These are phyloP conservation scores for Orbilia oligospora DNA, from an alignment of 2,329 filamentous ascomycete species.

Conservation along the genomic window DNA sequence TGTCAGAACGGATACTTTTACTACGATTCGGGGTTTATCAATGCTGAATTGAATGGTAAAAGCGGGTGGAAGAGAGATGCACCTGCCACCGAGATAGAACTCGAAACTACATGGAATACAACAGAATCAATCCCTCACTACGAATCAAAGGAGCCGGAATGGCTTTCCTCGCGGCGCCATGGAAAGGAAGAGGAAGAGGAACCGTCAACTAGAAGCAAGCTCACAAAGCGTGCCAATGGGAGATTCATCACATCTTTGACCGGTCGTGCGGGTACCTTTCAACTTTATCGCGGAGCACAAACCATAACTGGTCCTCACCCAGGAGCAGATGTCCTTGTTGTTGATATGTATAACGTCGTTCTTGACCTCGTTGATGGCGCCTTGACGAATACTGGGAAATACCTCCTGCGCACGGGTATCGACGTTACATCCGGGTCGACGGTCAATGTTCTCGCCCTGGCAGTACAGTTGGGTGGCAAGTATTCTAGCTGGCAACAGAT, in stretches of 20 bases:
- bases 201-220: not conserved
- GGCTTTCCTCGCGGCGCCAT: not conserved
- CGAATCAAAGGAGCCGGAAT: conserved; percentile 11
- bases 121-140: conserved; percentile 18
- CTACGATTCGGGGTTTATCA: conserved; percentile 26
- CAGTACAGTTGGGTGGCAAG: not conserved
- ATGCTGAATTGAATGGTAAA: conserved; percentile 34
- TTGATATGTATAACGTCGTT: conserved; percentile 7
- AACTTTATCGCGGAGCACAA: conserved; percentile 1
- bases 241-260: conserved; percentile 2
- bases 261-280: conserved; percentile 1
- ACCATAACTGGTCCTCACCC: conserved; percentile 1
- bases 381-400: not conserved
- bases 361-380: conserved; percentile 15
- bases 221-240: conserved; percentile 20
- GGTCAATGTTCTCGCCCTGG: conserved; percentile 24
- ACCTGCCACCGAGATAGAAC: not conserved
- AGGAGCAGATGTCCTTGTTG: not conserved
- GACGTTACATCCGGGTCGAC: conserved; percentile 18
- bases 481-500: not conserved
- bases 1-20: conserved; percentile 41
- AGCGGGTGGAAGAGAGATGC: conserved; percentile 17
- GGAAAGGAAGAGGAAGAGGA: not conserved
- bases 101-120: conserved; percentile 24
- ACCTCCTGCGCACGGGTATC: not conserved